Conservation (phyloP, 805 yeast genomes). For the Candida nitratophila region DNA sequence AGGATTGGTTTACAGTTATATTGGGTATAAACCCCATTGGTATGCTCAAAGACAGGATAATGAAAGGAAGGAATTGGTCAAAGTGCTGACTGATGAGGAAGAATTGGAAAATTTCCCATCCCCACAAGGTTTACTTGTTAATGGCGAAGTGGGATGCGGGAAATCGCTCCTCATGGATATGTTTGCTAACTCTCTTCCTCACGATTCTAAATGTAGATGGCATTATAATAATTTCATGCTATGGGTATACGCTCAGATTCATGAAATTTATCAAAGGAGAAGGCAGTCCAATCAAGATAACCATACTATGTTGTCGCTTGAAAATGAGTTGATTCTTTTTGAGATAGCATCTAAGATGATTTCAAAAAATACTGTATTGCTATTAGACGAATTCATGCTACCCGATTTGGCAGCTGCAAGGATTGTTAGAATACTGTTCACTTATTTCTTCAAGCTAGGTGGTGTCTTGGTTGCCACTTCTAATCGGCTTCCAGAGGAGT, state of each 20-base stretch:
- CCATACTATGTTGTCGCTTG: constrained; percentile 31
- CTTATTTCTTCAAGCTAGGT: constrained; percentile 64
- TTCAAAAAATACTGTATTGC: constrained; percentile 45
- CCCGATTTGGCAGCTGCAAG: constrained; percentile 74
- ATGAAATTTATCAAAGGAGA: constrained; percentile 42
- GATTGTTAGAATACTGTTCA: constrained; percentile 55
- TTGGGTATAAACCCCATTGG: constrained; percentile 25
- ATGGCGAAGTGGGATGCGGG: constrained; percentile 71
- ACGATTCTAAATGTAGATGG: constrained; percentile 58
- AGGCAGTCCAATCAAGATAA: constrained; percentile 22
- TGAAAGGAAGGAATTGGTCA: constrained; percentile 33
- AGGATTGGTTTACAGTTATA: constrained; percentile 19
- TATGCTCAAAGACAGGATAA: constrained; percentile 4
- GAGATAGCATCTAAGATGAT: constrained; percentile 65
- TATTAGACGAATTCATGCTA: constrained; percentile 69
- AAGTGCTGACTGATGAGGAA: constrained; percentile 52
- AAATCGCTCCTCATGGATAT: constrained; percentile 70
- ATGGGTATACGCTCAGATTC: constrained; percentile 61
- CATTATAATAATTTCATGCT: constrained; percentile 66
- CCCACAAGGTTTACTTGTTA: constrained; percentile 58
- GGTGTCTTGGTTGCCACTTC: constrained; percentile 73
- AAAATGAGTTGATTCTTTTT: constrained; percentile 56
- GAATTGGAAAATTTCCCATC: constrained; percentile 49
- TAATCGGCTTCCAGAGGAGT: constrained; percentile 64
- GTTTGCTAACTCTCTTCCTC: constrained; percentile 60